These are phyloP conservation scores for Penicillium dipodomyicola DNA, from an alignment of 495 filamentous ascomycete species.

Conservation along the genomic window DNA sequence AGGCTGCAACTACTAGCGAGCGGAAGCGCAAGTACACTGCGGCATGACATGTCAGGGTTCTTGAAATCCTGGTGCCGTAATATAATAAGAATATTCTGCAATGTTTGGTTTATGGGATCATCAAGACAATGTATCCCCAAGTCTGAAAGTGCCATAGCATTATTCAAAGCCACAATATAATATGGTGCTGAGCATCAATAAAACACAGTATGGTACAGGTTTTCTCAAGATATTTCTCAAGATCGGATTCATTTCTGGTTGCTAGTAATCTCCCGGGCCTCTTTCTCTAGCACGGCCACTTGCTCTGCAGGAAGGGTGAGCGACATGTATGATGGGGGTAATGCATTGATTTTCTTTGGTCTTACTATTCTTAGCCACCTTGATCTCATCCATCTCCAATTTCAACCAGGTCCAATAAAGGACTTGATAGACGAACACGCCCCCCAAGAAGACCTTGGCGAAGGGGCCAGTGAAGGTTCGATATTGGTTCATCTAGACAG, in stretches of 20 bases:
- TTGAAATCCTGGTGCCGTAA: conserved; percentile 4
- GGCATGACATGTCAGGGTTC: background rate
- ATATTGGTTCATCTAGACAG: conserved; percentile 66
- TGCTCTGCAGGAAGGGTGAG: conserved; percentile 32
- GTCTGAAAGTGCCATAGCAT: background rate
- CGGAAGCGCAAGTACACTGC: conserved; percentile 32
- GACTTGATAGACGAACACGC: conserved; percentile 84
- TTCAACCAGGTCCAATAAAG: conserved; percentile 83
- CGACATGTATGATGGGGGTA: background rate
- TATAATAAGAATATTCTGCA: background rate
- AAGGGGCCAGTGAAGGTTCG: conserved; percentile 75
- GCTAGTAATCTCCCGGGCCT: conserved; percentile 40
- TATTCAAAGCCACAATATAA: conserved; percentile 3
- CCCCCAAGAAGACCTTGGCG: conserved; percentile 79
- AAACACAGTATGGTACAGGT: conserved; percentile 7
- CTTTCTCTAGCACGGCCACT: conserved; percentile 41
- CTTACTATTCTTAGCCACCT: conserved; percentile 57
- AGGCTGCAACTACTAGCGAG: conserved; percentile 7
- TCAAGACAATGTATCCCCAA: background rate
- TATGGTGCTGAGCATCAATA: conserved; percentile 15
- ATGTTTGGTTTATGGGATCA: background rate
- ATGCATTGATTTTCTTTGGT: conserved; percentile 4
- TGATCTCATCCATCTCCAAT: conserved; percentile 75
- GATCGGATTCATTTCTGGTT: conserved; percentile 25
- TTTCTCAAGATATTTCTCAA: background rate